Percentiles rank a stretch among this genome's conserved stretches.
phyloP scores from a whole-genome alignment of 495 filamentous ascomycete species.

The Bombardia bombarda region DNA sequence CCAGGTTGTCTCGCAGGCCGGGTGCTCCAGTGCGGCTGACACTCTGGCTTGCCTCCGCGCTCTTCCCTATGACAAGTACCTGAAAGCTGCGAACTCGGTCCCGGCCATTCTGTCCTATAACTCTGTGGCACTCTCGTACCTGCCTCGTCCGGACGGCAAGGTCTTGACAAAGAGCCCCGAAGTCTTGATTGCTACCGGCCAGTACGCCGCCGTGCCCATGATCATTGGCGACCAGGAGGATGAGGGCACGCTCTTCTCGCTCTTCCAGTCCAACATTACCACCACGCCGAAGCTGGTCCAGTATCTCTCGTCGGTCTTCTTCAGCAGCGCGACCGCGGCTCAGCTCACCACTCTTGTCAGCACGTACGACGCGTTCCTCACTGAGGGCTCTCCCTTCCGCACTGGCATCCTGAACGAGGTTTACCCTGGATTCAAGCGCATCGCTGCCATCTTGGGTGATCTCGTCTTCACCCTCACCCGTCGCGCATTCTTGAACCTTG shows the following conservation, averaged over 20 bases:
- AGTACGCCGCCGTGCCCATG: conserved; percentile 51
- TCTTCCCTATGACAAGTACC: conserved; percentile 50
- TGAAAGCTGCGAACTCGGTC: conserved; percentile 59
- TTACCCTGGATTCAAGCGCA: conserved; percentile 69
- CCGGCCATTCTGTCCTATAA: conserved; percentile 55
- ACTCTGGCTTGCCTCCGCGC: conserved; percentile 56
- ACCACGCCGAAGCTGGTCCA: conserved; percentile 45
- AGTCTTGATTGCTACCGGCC: conserved; percentile 33
- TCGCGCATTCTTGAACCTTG: conserved; percentile 43
- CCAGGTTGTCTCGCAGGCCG: conserved; percentile 48
- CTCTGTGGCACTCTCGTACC: conserved; percentile 55
- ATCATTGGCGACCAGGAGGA: conserved; percentile 54
- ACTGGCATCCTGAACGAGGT: conserved; percentile 54
- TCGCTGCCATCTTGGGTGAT: conserved; percentile 69
- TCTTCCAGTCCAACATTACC: conserved; percentile 58
- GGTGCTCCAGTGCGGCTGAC: conserved; percentile 48
- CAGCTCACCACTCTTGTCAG: conserved; percentile 46
- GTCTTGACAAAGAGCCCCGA: conserved; percentile 50
- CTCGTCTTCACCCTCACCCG: conserved; percentile 58
- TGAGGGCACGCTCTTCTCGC: conserved; percentile 51
- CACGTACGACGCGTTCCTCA: conserved; percentile 43
- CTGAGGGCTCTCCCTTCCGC: conserved; percentile 56
- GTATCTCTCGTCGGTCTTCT: conserved; percentile 53
- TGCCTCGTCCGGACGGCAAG: conserved; percentile 57
- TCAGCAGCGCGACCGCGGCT: conserved; percentile 35